Evolutionary conservation across 1,284 basidiomycete genomes (phyloP), one percentile per base, ranked within the genome.

Genomic region (Ustilago hordei): DNA sequence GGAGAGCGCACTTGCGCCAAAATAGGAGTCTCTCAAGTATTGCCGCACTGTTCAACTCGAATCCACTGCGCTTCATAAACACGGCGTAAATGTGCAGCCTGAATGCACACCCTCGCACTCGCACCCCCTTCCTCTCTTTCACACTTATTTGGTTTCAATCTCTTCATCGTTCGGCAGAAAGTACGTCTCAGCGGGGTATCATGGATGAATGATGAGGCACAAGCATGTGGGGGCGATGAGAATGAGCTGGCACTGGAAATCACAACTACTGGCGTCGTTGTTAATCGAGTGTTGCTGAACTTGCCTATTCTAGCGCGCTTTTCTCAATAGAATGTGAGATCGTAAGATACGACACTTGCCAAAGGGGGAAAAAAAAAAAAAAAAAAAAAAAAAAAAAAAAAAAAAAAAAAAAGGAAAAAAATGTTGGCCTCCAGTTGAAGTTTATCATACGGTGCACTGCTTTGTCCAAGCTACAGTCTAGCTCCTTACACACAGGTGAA

Each of bases 231-330:
- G 13, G 39, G 17, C 2, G 39, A 17, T 11, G 23, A 15, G 39
- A 15, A 41, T 41, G 39, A 41, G 39, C 39, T 41, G 39, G 39
- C 39, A 41, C 23, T 28, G 23, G 23, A 28, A 38, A 38, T 38
- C 36, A 38, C 13, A 15, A 41, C 23, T 41, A 9, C 11, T 41
- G 11, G 39, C 39, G 3, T 48, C 28, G 45, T 23, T 48, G 39
- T 41, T 4, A 4, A 41, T 8, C 6, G 39, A 41, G 7, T 4
- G 45, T 19, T 19, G 8, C 8, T 23, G 8, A 34, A 60, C 58
- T 32, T 60, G 58, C 58, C 58, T 39, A 50, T 52, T 38, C 58
- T n/a, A 60, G 38, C 38, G 23, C 36, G 12, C n/a, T 15, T 8
- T 41, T 13, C 5, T 17, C 17, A 1, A 19, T 7, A 8, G n/a